Evolutionary conservation across 306 rosid species (phyloP).

Genomic region (Vigna hirtella): DNA sequence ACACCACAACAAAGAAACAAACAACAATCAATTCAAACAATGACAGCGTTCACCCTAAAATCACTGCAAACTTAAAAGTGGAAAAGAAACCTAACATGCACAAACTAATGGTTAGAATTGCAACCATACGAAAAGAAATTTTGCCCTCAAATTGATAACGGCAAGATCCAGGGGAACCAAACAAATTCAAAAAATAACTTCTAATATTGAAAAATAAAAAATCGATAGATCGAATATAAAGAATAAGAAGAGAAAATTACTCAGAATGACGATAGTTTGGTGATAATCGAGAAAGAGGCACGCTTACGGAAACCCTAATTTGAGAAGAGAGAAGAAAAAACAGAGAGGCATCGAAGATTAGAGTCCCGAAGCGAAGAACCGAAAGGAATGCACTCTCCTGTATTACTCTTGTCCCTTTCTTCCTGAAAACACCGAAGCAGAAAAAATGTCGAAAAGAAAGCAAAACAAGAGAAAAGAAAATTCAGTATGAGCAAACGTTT

Average conservation of each 20-base stretch:
- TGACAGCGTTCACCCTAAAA: slow-evolving; percentile 16
- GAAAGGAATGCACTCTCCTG: slow-evolving; percentile 35
- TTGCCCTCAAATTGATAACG: background rate
- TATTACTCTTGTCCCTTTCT: slow-evolving; percentile 36
- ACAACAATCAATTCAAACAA: slow-evolving; percentile 14
- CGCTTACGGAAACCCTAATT: slow-evolving; percentile 79
- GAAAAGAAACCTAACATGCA: background rate
- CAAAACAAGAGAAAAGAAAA: slow-evolving; percentile 24
- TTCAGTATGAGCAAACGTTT: slow-evolving; percentile 15
- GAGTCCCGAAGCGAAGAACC: slow-evolving; percentile 21
- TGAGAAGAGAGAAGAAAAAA: slow-evolving; percentile 56
- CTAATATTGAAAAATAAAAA: background rate
- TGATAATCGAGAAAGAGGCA: slow-evolving; percentile 34
- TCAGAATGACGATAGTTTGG: slow-evolving; percentile 54
- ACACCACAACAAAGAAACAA: slow-evolving; percentile 10
- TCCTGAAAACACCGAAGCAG: slow-evolving; percentile 62
- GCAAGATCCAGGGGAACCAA: slow-evolving; percentile 2
- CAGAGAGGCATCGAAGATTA: slow-evolving; percentile 40
- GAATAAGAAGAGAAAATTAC: slow-evolving; percentile 29
- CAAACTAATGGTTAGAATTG: background rate
- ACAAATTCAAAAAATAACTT: slow-evolving; percentile 12
- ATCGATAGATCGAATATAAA: background rate
- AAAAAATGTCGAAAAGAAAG: slow-evolving; percentile 34
- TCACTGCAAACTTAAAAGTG: background rate
- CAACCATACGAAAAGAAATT: background rate